Conservation (phyloP, 176 grass and related monocot genomes). For the Oryza longistaminata region DNA sequence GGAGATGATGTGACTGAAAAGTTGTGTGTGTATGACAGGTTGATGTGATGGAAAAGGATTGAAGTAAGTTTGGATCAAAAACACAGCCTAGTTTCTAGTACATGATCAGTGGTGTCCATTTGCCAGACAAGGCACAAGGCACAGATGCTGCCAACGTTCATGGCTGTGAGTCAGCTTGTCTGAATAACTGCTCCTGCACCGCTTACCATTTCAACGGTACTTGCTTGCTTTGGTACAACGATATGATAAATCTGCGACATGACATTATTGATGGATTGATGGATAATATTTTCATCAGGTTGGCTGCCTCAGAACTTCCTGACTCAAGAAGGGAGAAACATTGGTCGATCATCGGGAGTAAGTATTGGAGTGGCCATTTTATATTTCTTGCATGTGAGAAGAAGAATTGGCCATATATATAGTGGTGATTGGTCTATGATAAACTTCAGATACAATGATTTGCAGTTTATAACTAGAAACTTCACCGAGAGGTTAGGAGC, state of each 20-base stretch:
- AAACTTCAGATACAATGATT: slow-evolving; percentile 26
- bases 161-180: slow-evolving; percentile 24
- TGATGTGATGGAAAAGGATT: no score
- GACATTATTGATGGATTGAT: not conserved
- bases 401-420: no score
- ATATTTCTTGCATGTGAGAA: no score
- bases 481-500: slow-evolving; percentile 35
- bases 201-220: slow-evolving; percentile 38
- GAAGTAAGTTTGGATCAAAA: no score
- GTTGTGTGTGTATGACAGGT: no score
- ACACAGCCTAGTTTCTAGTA: slow-evolving; percentile 29
- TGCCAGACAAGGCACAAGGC: slow-evolving; percentile 24
- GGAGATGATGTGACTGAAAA: no score
- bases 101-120: not conserved
- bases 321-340: slow-evolving; percentile 16
- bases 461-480: slow-evolving; percentile 34
- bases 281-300: slow-evolving; percentile 39
- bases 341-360: not conserved
- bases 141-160: not conserved
- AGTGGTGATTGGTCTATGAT: not conserved
- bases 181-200: slow-evolving; percentile 41
- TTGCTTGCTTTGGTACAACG: slow-evolving; percentile 40
- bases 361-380: no score
- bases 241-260: slow-evolving; percentile 47
- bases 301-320: slow-evolving; percentile 39